Evolutionary conservation across 192 early-diverging fungal species (phyloP), one percentile per base, ranked within the genome.

Genomic region (Coemansia sp.): DNA sequence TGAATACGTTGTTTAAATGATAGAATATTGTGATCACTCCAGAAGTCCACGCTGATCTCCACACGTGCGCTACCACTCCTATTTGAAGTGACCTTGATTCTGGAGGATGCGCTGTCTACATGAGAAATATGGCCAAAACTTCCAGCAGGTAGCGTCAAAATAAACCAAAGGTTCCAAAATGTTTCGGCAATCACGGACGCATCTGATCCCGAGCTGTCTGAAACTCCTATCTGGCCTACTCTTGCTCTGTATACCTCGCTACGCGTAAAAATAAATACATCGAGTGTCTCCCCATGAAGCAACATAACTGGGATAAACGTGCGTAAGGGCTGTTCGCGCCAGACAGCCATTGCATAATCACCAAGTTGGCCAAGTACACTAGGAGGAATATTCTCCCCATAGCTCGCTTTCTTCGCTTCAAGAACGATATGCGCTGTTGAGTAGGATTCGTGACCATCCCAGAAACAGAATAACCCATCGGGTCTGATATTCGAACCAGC

Each of bases 261-360:
- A 10, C 60, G 60, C 0, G 58, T 60, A 55, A 68, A 62, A 10
- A 68, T 31, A 18, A 62, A 22, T 2, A 68, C 22, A 7, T 44
- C 22, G 10, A 62, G n/a, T 9, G 32, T 5, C 22, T 14, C 24
- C 10, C 54, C 60, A n/a, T 56, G 58, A 16, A 62, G 47, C 3
- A 68, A 22, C 2, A 68, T 30, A 0, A 62, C 26, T 4, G 67
- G 60, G 5, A 68, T 59, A 51, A 68, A 68, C 0, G 54, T 57
- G 7, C 58, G 60, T 14, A 55, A 32, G 30, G 30, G 8, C 34
- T 38, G 34, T 9, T 38, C 10, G 10, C 34, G 10, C 34, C 34
- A 38, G 10, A 38, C 34, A 1, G 10, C 10, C 6, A 38, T 9
- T 2, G 10, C 34, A 38, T 38, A 44, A 44, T 44, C 14, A 3